Evolutionary conservation across 495 filamentous ascomycete species (phyloP).

Genomic region (Aspergillus leporis): DNA sequence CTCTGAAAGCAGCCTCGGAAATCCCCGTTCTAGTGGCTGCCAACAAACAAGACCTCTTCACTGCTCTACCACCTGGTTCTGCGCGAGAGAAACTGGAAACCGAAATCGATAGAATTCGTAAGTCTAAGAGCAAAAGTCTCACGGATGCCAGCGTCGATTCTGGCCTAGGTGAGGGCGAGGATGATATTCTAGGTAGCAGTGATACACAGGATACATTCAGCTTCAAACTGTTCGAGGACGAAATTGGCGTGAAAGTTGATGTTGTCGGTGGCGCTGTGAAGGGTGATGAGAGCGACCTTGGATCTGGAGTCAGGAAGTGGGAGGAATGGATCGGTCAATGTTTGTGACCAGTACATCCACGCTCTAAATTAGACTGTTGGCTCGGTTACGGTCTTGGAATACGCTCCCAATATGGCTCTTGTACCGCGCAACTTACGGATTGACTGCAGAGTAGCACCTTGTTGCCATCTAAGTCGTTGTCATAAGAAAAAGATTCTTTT

Average conservation of each 20-base stretch:
- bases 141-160: slow-evolving; percentile 61
- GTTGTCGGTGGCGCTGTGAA: slow-evolving; percentile 77
- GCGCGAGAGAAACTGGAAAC: slow-evolving; percentile 75
- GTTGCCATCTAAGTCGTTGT: not conserved
- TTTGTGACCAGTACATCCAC: slow-evolving; percentile 36
- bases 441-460: not conserved
- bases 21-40: slow-evolving; percentile 81
- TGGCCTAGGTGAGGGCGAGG: slow-evolving; percentile 69
- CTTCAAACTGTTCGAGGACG: slow-evolving; percentile 80
- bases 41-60: slow-evolving; percentile 96
- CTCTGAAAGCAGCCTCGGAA: slow-evolving; percentile 57
- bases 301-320: slow-evolving; percentile 73
- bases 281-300: slow-evolving; percentile 57
- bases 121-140: slow-evolving; percentile 75
- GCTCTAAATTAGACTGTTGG: not conserved
- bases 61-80: slow-evolving; percentile 77
- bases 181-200: slow-evolving; percentile 80
- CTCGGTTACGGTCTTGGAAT: not conserved
- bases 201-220: slow-evolving; percentile 69
- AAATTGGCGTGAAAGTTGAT: slow-evolving; percentile 69
- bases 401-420: not conserved
- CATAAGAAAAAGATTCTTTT: not conserved
- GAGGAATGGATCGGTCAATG: slow-evolving; percentile 80
- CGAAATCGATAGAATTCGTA: slow-evolving; percentile 79
- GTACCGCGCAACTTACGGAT: not conserved